Base-by-base conservation (phyloP, 2,329 filamentous ascomycete genomes). In the Aspergillus fijiensis region DNA sequence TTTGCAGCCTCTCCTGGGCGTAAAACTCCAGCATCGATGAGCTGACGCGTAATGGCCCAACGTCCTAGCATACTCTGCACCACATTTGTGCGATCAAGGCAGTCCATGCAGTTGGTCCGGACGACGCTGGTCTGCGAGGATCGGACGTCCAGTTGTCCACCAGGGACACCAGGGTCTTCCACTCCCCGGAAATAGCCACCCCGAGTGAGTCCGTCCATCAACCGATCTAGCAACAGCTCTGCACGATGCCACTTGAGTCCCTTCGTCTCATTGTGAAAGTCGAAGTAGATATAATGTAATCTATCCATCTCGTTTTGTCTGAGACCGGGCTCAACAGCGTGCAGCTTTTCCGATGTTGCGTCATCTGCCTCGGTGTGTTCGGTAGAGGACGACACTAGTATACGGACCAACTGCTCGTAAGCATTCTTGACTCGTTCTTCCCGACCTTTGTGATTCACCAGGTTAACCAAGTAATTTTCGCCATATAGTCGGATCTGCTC, bases 91-190 rank as follows among this genome's bases (percentile, higher is more conserved):
- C 95, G 90, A 77, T 99, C 95, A 14, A 99, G 85, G 67, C 96
- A 99, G 77, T 99, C 95, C 95, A 99, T 99, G 80, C 95, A 99
- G 76, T 99, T 99, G 45, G 95, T 97, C 57, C 95, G 89, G 65
- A 99, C 93, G 16, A 98, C 93, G 62, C 91, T 92, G 1, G 87
- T 91, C 81, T 99, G 95, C 65, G 86, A 84, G 63, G 86, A 88
- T 64, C 92, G 88, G 35, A 92, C 86, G 69, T 98, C 94, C 12
- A 97, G 83, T 19, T 85, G 86, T 31, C 89, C 90, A 60, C 87
- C 83, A 53, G 82, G 74, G 67, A 86, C 85, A 49, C 87, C 90
- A 2, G 92, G 91, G 80, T 89, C 90, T 74, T 97, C 92, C 29
- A 94, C 87, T 42, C 91, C 94, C 63, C 92, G 89, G 84, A 98